Conservation (phyloP, 768 basidiomycete species). For the Serendipita vermifera region DNA sequence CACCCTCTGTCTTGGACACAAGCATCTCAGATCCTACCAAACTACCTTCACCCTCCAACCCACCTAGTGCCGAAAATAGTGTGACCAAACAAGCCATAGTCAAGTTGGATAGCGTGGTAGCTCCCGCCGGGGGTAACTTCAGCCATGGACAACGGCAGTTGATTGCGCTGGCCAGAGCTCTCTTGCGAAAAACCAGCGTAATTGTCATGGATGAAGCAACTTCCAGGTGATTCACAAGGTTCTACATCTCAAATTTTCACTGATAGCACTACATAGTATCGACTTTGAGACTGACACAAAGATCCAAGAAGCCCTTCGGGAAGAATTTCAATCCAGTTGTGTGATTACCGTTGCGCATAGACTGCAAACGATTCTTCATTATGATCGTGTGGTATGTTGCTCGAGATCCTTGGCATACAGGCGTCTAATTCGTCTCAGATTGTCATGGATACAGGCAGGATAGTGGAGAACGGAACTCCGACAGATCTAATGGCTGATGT, state of each 20-base stretch:
- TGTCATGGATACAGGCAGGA: constrained; percentile 7
- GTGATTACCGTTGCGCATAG: constrained; percentile 40
- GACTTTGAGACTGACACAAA: constrained; percentile 74
- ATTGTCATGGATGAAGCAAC: constrained; percentile 77
- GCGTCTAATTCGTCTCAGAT: background rate
- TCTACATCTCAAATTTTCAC: background rate
- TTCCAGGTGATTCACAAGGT: constrained; percentile 32
- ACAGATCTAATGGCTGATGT: background rate
- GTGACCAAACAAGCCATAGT: constrained; percentile 23
- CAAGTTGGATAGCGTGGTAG: constrained; percentile 64
- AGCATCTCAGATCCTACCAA: too few species aligned
- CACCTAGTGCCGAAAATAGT: constrained; percentile 36
- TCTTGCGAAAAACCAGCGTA: constrained; percentile 56
- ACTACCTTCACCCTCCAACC: constrained; percentile 28
- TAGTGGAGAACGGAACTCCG: constrained; percentile 1
- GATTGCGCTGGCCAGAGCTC: constrained; percentile 73
- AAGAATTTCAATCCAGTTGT: constrained; percentile 47
- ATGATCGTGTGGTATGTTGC: constrained; percentile 33
- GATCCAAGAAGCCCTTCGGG: constrained; percentile 77
- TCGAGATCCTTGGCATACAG: background rate
- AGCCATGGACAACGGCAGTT: constrained; percentile 86
- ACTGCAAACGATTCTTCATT: constrained; percentile 26
- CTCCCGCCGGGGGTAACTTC: constrained; percentile 79
- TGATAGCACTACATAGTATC: constrained; percentile 12
- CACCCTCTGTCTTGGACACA: constrained; percentile 35